Conservation (phyloP, 2,329 filamentous ascomycete genomes). For the Diaporthe eres region DNA sequence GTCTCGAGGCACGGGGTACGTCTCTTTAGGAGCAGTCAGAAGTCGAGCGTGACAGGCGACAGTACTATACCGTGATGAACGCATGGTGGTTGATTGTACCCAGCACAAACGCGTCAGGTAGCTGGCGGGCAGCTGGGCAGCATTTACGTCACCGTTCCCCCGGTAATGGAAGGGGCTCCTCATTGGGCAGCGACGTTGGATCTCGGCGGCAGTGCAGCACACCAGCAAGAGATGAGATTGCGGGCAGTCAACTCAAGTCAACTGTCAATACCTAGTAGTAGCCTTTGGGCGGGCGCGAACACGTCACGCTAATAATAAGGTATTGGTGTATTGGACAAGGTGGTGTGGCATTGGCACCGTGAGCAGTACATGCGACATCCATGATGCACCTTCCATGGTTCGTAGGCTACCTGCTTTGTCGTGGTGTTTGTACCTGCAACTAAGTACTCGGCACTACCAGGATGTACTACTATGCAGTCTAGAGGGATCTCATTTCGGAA, state of each 20-base stretch:
- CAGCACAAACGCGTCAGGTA: background rate
- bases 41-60: background rate
- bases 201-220: conserved; percentile 13
- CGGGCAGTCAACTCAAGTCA: background rate
- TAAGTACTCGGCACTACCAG: background rate
- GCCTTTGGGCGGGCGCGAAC: conserved; percentile 11
- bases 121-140: background rate
- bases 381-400: background rate
- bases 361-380: background rate
- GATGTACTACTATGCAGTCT: background rate
- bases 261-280: background rate
- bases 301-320: conserved; percentile 24
- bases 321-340: conserved; percentile 8
- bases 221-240: background rate
- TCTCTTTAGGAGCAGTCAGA: background rate
- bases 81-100: background rate
- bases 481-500: conserved; percentile 3
- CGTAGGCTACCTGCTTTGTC: background rate
- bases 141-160: conserved; percentile 22
- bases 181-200: conserved; percentile 23
- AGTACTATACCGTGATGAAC: background rate
- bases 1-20: background rate
- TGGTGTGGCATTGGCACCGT: background rate
- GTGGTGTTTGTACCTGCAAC: background rate
- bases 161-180: conserved; percentile 11